Percentiles rank a stretch among this genome's conserved stretches.
Evolutionary conservation across 306 rosid genomes (phyloP).

Genomic region (Notholithocarpus densiflorus): DNA sequence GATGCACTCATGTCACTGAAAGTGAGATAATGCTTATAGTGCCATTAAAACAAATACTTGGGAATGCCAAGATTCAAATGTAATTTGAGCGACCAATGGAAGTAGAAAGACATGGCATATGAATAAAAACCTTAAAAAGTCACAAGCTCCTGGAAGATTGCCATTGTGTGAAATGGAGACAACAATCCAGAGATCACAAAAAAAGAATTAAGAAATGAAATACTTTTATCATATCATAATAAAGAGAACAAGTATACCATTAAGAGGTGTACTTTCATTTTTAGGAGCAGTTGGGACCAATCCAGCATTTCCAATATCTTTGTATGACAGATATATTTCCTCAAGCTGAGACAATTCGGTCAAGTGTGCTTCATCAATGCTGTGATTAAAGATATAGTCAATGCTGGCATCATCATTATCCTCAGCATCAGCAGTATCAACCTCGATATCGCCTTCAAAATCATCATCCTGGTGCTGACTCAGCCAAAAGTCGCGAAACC

Average conservation of each 20-base stretch:
- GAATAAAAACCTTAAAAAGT: background rate
- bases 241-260: slow-evolving; percentile 19
- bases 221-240: background rate
- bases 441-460: too few relatives aligned
- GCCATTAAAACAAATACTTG: background rate
- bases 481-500: too few relatives aligned
- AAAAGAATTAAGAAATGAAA: background rate
- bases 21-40: background rate
- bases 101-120: background rate
- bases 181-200: background rate
- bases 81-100: background rate
- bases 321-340: slow-evolving; percentile 21
- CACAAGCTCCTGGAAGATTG: background rate
- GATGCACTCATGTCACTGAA: background rate
- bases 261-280: slow-evolving; percentile 1
- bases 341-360: slow-evolving; percentile 41
- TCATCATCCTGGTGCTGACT: too few relatives aligned
- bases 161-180: background rate
- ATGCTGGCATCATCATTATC: background rate
- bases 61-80: background rate
- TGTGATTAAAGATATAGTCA: too few relatives aligned
- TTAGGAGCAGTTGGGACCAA: background rate
- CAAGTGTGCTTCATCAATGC: slow-evolving; percentile 29
- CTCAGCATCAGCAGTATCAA: too few relatives aligned
- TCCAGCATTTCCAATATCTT: slow-evolving; percentile 19